Evolutionary conservation across 495 filamentous ascomycete genomes (phyloP), one percentile per base, ranked within the genome.

Genomic region (Letharia columbiana): DNA sequence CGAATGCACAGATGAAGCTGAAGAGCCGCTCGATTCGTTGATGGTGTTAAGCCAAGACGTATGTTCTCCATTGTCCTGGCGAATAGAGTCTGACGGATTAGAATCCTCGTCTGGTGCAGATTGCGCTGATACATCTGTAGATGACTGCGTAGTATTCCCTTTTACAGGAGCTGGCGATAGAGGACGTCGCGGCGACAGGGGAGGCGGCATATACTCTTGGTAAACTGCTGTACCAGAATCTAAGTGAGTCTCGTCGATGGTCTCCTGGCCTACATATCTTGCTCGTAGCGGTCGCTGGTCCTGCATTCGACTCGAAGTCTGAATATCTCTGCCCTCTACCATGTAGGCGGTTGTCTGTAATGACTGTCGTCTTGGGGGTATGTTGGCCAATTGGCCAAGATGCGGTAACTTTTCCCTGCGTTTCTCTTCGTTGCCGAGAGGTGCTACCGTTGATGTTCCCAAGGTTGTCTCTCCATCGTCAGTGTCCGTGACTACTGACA

Each of bases 1-100:
- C 0, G 92, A 95, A 73, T 91, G 89, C 3, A 90, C 81, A n/a
- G 91, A 96, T 4, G 90, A 89, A 31, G 85, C 80, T 9, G 85
- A 87, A 33, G 92, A 96, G 20, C 85, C 88, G 42, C 88, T 91
- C 12, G 92, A 96, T 73, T 98, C 94, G 75, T 98, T 93, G 63
- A 98, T 98, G 0, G 94, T 95, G 72, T 97, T 92, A 12, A 98
- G 77, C 94, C 94, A 98, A 9, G 92, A 96, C 33, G 89, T 89
- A 18, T 91, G 90, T 67, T 90, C 90, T 65, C 85, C 85, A 69
- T 89, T 90, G 40, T 81, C 78, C 41, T 81, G 85, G 49, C 83
- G 77, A 37, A 75, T 77, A 66, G 86, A 86, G 62, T 74, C 60
- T 63, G 76, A 72, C 60, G 64, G 56, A 28, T 42, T 42, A 12